Evolutionary conservation across 2,329 filamentous ascomycete species (phyloP).

Genomic region (Calonectria crousiana): DNA sequence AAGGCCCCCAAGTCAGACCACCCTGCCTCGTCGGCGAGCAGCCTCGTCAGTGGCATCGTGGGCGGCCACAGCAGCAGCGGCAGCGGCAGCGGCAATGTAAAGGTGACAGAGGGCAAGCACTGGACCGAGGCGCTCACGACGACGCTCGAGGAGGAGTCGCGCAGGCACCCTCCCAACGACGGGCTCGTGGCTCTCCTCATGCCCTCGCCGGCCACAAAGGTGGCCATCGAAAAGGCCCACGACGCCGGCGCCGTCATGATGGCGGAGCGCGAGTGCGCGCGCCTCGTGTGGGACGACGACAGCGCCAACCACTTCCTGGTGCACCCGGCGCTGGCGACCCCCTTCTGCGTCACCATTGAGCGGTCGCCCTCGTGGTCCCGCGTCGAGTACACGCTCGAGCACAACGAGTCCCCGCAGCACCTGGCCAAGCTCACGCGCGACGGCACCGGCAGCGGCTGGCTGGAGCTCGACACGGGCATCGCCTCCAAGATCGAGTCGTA

Average conservation of each 20-base stretch:
- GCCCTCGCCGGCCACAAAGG: constrained; percentile 72
- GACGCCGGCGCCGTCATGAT: constrained; percentile 71
- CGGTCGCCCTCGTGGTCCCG: constrained; percentile 70
- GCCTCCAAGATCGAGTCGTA: constrained; percentile 71
- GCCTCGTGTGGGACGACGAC: constrained; percentile 79
- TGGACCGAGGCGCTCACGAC: constrained; percentile 71
- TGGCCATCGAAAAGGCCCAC: constrained; percentile 70
- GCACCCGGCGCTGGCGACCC: constrained; percentile 72
- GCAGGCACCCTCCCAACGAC: constrained; percentile 68
- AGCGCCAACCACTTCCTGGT: constrained; percentile 70
- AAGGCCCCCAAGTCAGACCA: constrained; percentile 54
- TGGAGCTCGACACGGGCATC: constrained; percentile 72
- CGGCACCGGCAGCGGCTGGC: constrained; percentile 68
- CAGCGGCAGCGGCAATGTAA: constrained; percentile 36
- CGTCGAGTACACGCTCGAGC: constrained; percentile 74
- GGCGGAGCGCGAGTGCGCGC: constrained; percentile 76
- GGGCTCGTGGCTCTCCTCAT: constrained; percentile 77
- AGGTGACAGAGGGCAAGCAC: constrained; percentile 56
- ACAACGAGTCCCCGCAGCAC: constrained; percentile 71
- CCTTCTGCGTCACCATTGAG: constrained; percentile 71
- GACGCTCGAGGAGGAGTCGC: constrained; percentile 67
- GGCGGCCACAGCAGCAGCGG: constrained; percentile 44
- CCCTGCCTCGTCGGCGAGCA: constrained; percentile 40
- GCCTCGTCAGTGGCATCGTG: constrained; percentile 49
- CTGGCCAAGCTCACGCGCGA: constrained; percentile 72